Evolutionary conservation across 129 eudicot genomes (phyloP).

Genomic region (Pseudognaphalium luteoalbum): DNA sequence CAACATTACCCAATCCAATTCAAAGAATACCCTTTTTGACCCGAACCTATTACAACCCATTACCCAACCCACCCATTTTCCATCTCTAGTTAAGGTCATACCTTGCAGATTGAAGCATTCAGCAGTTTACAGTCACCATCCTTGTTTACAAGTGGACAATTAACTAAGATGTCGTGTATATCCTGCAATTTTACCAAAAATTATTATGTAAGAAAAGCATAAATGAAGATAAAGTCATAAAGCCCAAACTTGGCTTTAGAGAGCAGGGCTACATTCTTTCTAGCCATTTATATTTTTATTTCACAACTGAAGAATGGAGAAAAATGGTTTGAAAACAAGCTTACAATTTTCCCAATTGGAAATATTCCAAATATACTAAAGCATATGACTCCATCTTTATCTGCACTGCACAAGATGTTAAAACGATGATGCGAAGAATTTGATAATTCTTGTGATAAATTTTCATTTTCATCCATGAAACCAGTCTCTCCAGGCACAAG

Average conservation of each 20-base stretch:
- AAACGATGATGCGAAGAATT: conserved; percentile 76
- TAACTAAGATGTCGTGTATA: conserved; percentile 54
- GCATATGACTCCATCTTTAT: conserved; percentile 72
- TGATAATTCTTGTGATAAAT: conserved; percentile 66
- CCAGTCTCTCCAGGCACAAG: conserved; percentile 83
- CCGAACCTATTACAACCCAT: not conserved
- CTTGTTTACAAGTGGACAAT: conserved; percentile 39
- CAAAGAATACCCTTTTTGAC: not conserved
- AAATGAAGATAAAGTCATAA: conserved; percentile 4
- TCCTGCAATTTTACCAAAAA: conserved; percentile 47
- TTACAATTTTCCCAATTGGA: conserved; percentile 87
- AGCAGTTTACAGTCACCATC: conserved; percentile 42
- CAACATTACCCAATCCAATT: not conserved
- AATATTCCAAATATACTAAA: conserved; percentile 94
- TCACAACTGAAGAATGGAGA: conserved; percentile 8
- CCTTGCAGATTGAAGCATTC: conserved; percentile 79
- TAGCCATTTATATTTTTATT: not conserved
- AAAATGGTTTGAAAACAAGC: conserved; percentile 28
- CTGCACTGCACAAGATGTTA: conserved; percentile 90
- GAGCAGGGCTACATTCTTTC: conserved; percentile 6
- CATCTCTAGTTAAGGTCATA: conserved; percentile 14
- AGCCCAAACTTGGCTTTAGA: not conserved
- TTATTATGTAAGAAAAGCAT: conserved; percentile 8
- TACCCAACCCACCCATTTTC: not conserved
- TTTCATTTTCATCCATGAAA: conserved; percentile 79